Evolutionary conservation across 2,329 filamentous ascomycete species (phyloP).

Genomic region (Fusarium sp.): DNA sequence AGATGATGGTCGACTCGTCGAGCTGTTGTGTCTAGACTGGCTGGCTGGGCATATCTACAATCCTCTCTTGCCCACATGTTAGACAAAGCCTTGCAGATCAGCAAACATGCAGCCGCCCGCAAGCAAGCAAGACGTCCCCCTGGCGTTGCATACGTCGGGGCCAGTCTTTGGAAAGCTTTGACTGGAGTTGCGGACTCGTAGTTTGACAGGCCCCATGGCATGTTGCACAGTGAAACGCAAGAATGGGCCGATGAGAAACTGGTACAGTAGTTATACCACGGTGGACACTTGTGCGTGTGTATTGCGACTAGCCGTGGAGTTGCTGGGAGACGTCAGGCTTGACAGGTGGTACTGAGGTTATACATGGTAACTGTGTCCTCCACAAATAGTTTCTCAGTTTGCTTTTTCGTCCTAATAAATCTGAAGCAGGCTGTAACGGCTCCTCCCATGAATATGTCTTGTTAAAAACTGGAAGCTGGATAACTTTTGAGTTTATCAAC

Average conservation of each 20-base stretch:
- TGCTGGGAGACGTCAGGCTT: conserved; percentile 22
- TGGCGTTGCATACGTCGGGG: conserved; percentile 6
- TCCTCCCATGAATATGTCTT: not conserved
- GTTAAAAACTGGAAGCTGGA: not conserved
- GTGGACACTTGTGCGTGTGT: not conserved
- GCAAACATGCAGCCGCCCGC: conserved; percentile 38
- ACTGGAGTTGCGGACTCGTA: conserved; percentile 14
- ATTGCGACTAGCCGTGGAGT: conserved; percentile 6
- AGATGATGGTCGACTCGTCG: not conserved
- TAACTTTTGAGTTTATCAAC: not conserved
- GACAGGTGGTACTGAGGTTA: conserved; percentile 18
- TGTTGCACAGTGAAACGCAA: conserved; percentile 16
- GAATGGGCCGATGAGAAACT: conserved; percentile 30
- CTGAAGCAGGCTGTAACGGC: not conserved
- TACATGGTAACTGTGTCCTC: conserved; percentile 12
- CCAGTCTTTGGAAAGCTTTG: not conserved
- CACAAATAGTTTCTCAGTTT: not conserved
- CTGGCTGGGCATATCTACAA: not conserved
- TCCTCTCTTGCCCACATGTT: conserved; percentile 2
- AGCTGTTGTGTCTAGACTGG: not conserved
- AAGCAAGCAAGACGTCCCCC: conserved; percentile 15
- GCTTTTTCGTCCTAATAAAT: not conserved
- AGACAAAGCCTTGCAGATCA: conserved; percentile 26
- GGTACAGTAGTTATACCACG: not conserved
- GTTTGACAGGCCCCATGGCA: conserved; percentile 21